Evolutionary conservation across 1,284 basidiomycete genomes (phyloP), one percentile per base, ranked within the genome.

Genomic region (Cryptococcus floricola): DNA sequence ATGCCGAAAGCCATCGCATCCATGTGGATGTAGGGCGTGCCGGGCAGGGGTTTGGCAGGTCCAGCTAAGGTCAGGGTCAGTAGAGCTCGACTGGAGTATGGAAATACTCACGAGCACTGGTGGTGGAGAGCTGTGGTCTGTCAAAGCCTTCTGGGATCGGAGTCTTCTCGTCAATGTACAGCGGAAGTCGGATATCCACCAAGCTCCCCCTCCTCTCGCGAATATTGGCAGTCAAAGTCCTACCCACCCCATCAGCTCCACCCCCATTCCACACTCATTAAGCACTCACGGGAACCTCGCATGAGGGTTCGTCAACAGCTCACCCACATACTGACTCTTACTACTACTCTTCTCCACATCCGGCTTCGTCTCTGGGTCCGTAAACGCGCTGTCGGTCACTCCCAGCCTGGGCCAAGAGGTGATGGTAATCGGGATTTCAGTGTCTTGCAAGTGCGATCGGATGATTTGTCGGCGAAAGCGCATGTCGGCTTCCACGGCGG

Each of bases 1-100:
- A 98, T 98, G 45, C 96, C 96, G 75, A 99, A 99, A 25, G 94
- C 95, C 96, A 98, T 98, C 2, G 96, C 94, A 76, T 99, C 96
- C 82, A 98, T 85, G 76, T 98, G 98, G 65, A 99, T 93, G 76
- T 98, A 93, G 6, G 73, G 73, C 5, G 67, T 71, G 14, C 65
- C 70, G 3, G 64, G 61, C 74, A 79, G 73, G 5, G 78, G 77
- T 75, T 81, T 71, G 10, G 73, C 69, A 0, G 71, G 71, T 25
- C 53, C 71, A 65, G 48, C 38, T 27, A 16, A 12, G 34, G 18
- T 37, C 2, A 23, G 16, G 13, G 39, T 56, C 45, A 59, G 42
- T 46, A 37, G 19, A 19, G 48, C n/a, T 19, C 31, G 48, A 25
- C 8, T 13, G 25, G 12, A 16, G 27, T 1, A 28, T 34, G 12